Evolutionary conservation across 2,329 filamentous ascomycete genomes (phyloP), one percentile per base, ranked within the genome.

Genomic region (Scedosporium dehoogii): DNA sequence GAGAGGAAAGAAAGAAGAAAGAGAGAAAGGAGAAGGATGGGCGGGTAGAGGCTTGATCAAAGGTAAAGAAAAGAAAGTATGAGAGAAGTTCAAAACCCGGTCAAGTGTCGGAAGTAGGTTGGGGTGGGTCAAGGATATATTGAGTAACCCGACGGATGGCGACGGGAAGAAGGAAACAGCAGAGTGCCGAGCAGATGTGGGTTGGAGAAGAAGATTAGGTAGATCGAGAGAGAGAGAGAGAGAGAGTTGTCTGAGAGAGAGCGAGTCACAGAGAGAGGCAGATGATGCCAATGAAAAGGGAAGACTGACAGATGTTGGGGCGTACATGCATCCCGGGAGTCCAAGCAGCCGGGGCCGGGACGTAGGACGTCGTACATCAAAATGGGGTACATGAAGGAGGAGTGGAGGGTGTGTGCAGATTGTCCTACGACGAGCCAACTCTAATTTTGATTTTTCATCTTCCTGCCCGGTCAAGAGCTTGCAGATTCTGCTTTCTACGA

Each of bases 1-100:
- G n/a, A 44, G 14, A 42, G 23, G 21, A 29, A 51, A 60, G 27
- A 60, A 60, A 51, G 7, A 23, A 53, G 41, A 44, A 25, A 33
- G 41, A 41, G 18, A 5, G 25, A 14, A 2, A 61, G 41, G 21
- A 48, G 4, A 23, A 42, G 14, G 21, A 53, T 12, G 18, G 29
- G 25, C 14, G 42, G 44, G 16, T 48, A 48, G 44, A 48, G 18
- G 51, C 51, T 55, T 55, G 51, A 55, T 55, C 51, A 55, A 33
- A 21, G 27, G 48, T 27, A 46, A 33, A 55, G 29, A 29, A 56
- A 51, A 53, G 42, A 38, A 53, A 41, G 25, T 12, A 46, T 16
- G n/a, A 42, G 18, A 46, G 56, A n/a, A 27, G 57, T 59, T 59
- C 58, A 60, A 61, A 61, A 56, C 59, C 59, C 59, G 59, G 59